Percentiles rank a stretch among this genome's conserved stretches.
Evolutionary conservation across 148 eudicot genomes (phyloP).

Genomic region (Rhododendron simsii): DNA sequence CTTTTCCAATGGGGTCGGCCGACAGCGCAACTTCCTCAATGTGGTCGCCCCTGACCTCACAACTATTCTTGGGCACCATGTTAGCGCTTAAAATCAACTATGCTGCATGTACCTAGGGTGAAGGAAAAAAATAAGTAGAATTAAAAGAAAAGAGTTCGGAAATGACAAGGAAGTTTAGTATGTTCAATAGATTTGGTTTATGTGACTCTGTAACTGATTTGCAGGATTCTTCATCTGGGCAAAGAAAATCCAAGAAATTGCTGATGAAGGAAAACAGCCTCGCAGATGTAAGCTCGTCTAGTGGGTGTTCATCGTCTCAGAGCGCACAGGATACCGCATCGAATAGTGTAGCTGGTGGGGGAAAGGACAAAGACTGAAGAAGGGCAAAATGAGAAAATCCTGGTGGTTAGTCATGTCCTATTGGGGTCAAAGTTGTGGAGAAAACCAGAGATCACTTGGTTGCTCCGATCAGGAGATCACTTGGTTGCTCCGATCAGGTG

Average conservation of each 20-base stretch:
- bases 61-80: neutral
- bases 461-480: neutral
- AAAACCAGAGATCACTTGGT: neutral
- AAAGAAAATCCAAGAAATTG: slow-evolving; percentile 26
- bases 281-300: slow-evolving; percentile 31
- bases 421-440: neutral
- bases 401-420: neutral
- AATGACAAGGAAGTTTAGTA: neutral
- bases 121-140: neutral
- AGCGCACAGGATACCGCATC: slow-evolving; percentile 40
- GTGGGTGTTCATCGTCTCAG: slow-evolving; percentile 43
- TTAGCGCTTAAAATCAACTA: neutral
- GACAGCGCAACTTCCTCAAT: neutral
- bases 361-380: slow-evolving; percentile 23
- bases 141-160: neutral
- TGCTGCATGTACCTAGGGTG: neutral
- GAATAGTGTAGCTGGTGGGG: slow-evolving; percentile 43
- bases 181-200: slow-evolving; percentile 1
- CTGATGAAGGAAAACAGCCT: slow-evolving; percentile 25
- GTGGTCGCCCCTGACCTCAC: neutral
- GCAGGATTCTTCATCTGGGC: slow-evolving; percentile 41
- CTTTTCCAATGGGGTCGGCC: neutral
- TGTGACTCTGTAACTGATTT: neutral
- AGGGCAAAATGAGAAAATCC: neutral
- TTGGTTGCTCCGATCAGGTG: neutral